These are phyloP conservation scores for Cystoderma amianthinum DNA, from an alignment of 768 basidiomycete species.

Conservation along the genomic window DNA sequence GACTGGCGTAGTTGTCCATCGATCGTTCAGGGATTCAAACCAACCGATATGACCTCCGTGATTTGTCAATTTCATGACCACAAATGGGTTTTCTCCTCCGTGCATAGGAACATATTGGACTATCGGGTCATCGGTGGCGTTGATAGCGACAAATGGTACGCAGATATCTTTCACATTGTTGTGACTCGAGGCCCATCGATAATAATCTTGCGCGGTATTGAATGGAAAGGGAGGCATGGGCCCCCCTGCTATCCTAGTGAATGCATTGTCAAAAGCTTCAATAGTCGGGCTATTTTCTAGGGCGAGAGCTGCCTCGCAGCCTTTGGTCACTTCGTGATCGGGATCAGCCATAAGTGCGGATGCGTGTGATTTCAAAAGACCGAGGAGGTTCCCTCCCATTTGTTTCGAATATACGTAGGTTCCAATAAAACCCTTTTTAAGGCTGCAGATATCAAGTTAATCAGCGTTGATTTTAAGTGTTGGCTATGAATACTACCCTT, in stretches of 20 bases:
- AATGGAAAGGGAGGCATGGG: slow-evolving; percentile 49
- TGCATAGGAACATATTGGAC: slow-evolving; percentile 57
- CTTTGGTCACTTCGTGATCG: slow-evolving; percentile 40
- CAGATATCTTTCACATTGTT: slow-evolving; percentile 48
- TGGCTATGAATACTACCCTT: slow-evolving; percentile 28
- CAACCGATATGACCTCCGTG: slow-evolving; percentile 80
- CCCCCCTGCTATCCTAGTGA: slow-evolving; percentile 67
- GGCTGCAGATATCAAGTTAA: slow-evolving; percentile 53
- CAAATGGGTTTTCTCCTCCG: slow-evolving; percentile 42
- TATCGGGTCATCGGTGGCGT: slow-evolving; percentile 74
- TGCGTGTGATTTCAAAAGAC: slow-evolving; percentile 46
- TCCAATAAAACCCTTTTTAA: slow-evolving; percentile 46
- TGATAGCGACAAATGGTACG: slow-evolving; percentile 72
- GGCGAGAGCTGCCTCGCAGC: slow-evolving; percentile 33
- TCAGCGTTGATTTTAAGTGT: background rate
- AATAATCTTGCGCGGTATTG: slow-evolving; percentile 37
- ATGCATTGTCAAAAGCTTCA: slow-evolving; percentile 49
- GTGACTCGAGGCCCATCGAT: slow-evolving; percentile 53
- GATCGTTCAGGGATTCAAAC: slow-evolving; percentile 54
- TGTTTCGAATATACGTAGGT: slow-evolving; percentile 67
- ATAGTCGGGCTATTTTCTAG: slow-evolving; percentile 51
- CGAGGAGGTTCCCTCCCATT: slow-evolving; percentile 70
- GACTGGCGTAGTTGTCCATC: slow-evolving; percentile 70
- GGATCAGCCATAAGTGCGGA: slow-evolving; percentile 41
- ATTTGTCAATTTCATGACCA: slow-evolving; percentile 54